Conservation (phyloP, 768 basidiomycete species). For the Phanerochaete sordida region DNA sequence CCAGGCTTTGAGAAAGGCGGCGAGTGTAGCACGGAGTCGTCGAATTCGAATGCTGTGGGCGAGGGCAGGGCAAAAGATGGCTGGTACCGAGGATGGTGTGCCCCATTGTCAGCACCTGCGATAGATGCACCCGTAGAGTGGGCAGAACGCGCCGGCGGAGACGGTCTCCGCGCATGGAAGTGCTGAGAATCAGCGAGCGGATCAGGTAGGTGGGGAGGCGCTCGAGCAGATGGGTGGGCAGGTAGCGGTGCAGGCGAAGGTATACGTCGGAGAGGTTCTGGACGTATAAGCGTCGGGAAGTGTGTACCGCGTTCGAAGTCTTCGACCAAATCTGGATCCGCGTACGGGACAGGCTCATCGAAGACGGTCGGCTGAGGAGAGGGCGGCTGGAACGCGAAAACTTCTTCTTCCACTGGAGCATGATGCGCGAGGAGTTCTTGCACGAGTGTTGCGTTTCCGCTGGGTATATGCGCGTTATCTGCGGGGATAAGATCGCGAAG, state of each 20-base stretch:
- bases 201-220: too few relatives aligned
- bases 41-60: neutral
- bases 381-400: constrained; percentile 11
- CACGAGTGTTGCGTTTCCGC: neutral
- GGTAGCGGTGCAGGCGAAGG: too few relatives aligned
- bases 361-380: neutral
- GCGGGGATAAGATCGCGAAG: constrained; percentile 36
- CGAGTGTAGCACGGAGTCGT: neutral
- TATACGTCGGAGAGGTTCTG: too few relatives aligned
- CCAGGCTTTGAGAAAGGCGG: constrained; percentile 47
- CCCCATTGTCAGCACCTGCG: too few relatives aligned
- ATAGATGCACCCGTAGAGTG: too few relatives aligned
- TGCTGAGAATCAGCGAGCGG: neutral
- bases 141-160: too few relatives aligned
- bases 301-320: too few relatives aligned
- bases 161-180: too few relatives aligned
- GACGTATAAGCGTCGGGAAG: too few relatives aligned
- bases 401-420: neutral
- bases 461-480: neutral
- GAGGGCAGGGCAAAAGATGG: neutral
- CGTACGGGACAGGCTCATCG: neutral
- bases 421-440: neutral
- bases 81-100: too few relatives aligned
- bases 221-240: too few relatives aligned
- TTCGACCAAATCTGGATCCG: too few relatives aligned